phyloP scores from a whole-genome alignment of 176 grass and related monocot genomes.

The Cenchrus purpureus region DNA sequence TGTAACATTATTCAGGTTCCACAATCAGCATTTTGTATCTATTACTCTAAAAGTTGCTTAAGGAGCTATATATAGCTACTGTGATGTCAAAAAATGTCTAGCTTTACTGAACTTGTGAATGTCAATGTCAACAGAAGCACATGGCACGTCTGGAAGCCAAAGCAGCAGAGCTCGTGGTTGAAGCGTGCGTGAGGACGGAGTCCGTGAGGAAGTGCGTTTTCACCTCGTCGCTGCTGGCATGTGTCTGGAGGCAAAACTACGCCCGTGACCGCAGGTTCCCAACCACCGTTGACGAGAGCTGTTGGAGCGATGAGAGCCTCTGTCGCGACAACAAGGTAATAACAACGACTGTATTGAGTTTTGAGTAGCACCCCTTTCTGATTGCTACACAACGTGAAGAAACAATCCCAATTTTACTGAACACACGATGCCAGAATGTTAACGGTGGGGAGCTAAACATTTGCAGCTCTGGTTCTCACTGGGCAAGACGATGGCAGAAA shows the following conservation, averaged over 20 bases:
- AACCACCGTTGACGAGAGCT: conserved; percentile 75
- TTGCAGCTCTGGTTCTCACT: conserved; percentile 84
- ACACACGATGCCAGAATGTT: not conserved
- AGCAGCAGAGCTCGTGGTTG: conserved; percentile 79
- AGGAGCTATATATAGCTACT: not conserved
- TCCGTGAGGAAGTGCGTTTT: conserved; percentile 89
- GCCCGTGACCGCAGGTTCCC: conserved; percentile 51
- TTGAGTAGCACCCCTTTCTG: not conserved
- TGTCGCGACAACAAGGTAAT: conserved; percentile 84
- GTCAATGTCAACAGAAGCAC: conserved; percentile 62
- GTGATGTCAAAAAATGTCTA: not conserved
- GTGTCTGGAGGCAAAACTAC: conserved; percentile 76
- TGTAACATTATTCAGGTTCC: not conserved
- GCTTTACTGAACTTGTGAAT: not conserved
- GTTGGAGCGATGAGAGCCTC: conserved; percentile 91
- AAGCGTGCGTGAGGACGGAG: conserved; percentile 84
- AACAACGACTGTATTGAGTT: not conserved
- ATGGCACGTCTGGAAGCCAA: conserved; percentile 81
- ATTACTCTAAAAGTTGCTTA: too few relatives aligned
- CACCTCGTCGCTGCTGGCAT: conserved; percentile 88
- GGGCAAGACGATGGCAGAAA: conserved; percentile 94
- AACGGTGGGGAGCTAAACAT: not conserved
- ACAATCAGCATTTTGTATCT: not conserved
- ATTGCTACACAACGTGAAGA: not conserved
- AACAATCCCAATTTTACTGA: not conserved